These are phyloP conservation scores for Xylariaceae sp. DNA, from an alignment of 2,329 filamentous ascomycete genomes.

Conservation along the genomic window DNA sequence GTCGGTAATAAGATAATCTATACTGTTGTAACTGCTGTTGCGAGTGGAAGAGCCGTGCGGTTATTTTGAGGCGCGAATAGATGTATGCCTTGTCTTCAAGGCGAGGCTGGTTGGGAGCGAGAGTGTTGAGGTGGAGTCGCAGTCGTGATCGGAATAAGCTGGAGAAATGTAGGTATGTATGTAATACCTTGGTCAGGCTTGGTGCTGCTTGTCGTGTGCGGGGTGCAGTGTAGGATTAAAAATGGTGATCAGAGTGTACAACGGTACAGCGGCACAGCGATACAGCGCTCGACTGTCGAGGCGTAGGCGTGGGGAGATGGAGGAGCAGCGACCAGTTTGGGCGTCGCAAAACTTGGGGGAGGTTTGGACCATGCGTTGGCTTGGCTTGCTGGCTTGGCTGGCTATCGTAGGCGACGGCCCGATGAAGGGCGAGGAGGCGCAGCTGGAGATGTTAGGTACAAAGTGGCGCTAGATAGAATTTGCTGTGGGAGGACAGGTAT, in stretches of 20 bases:
- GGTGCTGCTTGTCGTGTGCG: slow-evolving; percentile 14
- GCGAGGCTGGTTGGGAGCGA: not conserved
- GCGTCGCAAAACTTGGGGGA: not conserved
- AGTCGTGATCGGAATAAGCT: slow-evolving; percentile 11
- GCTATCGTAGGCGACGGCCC: slow-evolving; percentile 9
- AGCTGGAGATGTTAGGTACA: not conserved
- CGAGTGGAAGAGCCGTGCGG: not conserved
- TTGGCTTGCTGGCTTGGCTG: not conserved
- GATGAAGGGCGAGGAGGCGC: slow-evolving; percentile 2
- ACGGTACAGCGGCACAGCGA: not conserved
- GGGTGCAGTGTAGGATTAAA: slow-evolving; percentile 3
- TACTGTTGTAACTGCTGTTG: not conserved
- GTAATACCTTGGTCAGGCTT: slow-evolving; percentile 7
- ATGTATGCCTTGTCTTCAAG: slow-evolving; percentile 2
- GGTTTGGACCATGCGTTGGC: not conserved
- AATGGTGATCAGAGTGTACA: not conserved
- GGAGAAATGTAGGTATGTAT: not conserved
- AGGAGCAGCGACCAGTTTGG: not conserved
- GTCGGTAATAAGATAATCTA: not conserved
- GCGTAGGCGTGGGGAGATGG: not conserved
- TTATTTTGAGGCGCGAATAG: not conserved
- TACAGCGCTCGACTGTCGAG: no score
- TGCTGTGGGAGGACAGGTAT: slow-evolving; percentile 6
- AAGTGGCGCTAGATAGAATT: slow-evolving; percentile 8
- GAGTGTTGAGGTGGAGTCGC: slow-evolving; percentile 8